Evolutionary conservation across 192 early-diverging fungal genomes (phyloP).

Genomic region (Rhizophlyctis rosea): DNA sequence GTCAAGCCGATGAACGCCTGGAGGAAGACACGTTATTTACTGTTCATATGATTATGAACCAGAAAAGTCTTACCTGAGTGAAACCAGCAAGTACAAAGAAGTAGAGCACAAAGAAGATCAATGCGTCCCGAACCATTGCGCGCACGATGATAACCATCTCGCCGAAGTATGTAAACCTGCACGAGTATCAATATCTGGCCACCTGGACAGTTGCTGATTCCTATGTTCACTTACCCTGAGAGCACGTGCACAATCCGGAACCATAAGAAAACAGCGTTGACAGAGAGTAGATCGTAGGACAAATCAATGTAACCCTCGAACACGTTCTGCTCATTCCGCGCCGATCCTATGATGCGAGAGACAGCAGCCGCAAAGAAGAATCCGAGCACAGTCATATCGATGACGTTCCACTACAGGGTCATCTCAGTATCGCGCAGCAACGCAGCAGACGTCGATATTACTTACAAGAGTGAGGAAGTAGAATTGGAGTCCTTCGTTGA

Average conservation of each 20-base stretch:
- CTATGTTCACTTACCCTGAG: conserved; percentile 9
- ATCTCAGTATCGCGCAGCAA: too few species aligned
- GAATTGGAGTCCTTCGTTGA: conserved; percentile 12
- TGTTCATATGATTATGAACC: too few species aligned
- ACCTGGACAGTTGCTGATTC: too few species aligned
- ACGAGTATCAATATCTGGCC: not conserved
- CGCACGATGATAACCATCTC: conserved; percentile 32
- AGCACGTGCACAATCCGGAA: conserved; percentile 15
- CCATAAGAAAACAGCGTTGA: conserved; percentile 30
- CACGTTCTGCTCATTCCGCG: conserved; percentile 14
- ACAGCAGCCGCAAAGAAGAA: conserved; percentile 14
- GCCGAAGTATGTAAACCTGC: conserved; percentile 26
- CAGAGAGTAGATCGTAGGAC: conserved; percentile 24
- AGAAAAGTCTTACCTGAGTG: conserved; percentile 17
- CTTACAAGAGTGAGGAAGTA: conserved; percentile 29
- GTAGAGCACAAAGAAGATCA: conserved; percentile 26
- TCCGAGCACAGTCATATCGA: conserved; percentile 10
- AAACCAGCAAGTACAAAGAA: conserved; percentile 25
- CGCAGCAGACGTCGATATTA: not conserved
- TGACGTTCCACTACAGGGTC: conserved; percentile 26
- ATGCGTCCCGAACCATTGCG: conserved; percentile 21
- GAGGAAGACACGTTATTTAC: too few species aligned
- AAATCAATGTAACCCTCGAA: conserved; percentile 15
- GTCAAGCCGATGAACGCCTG: conserved; percentile 25
- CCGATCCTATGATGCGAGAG: conserved; percentile 4